Evolutionary conservation across 2,329 filamentous ascomycete genomes (phyloP), one percentile per base, ranked within the genome.

Genomic region (Biscogniauxia marginata): DNA sequence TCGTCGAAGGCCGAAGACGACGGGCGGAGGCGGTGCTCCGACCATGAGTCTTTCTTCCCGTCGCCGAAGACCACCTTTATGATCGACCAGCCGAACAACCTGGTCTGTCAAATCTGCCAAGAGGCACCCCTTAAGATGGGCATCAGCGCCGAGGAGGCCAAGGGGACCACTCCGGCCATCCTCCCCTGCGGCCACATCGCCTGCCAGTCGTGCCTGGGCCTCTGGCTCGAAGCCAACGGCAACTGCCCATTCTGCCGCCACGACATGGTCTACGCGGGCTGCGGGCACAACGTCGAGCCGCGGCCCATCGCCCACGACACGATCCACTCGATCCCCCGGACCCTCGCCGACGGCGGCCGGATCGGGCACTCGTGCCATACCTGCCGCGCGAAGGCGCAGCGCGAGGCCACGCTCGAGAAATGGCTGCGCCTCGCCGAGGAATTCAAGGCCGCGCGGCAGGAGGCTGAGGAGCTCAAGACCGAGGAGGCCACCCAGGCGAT

Each of bases 141-240:
- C 0, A 16, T 34, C 2, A 55, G 43, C 6, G 45, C 46, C 0
- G 50, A 54, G 7, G n/a, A 39, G 0, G 22, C 52, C 0, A n/a
- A 30, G 0, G 53, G 63, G 3, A 45, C n/a, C 0, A 53, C 58
- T 1, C 66, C 73, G 1, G 57, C 62, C 3, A 69, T 75, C 1
- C 56, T 75, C 21, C 70, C 74, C 0, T 75, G 74, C 43, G 73
- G 72, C 0, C 74, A 77, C 52, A 56, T 70, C 4, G 70, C 60
- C 3, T 71, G 73, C 50, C 46, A 56, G 4, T 16, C 7, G 2
- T 75, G 74, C 44, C 50, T 75, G 16, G 39, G 54, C 2, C 34
- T 18, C 2, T 74, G 73, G 70, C 47, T 73, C 5, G 21, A 23
- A 0, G 25, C 22, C 0, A 52, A 70, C 30, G 25, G 54, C 3